Conservation (phyloP, 768 basidiomycete species). For the Rhodosporidiobolus sp. region DNA sequence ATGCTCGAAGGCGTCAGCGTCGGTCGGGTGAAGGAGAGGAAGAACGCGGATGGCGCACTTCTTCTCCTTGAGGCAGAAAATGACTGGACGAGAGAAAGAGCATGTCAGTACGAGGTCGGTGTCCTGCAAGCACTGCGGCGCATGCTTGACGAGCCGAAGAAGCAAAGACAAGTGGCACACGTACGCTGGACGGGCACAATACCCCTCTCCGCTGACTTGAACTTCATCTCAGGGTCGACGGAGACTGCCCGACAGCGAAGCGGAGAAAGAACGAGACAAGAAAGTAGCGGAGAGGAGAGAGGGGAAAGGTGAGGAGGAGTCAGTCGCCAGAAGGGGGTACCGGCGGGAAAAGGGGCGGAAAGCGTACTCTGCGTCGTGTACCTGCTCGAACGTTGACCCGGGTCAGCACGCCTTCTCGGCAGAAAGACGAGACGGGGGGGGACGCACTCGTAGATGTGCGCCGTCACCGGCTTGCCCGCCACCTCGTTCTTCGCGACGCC, state of each 20-base stretch:
- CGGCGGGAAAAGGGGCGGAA: neutral
- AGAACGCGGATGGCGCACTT: slow-evolving; percentile 7
- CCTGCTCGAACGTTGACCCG: neutral
- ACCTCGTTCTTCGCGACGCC: slow-evolving; percentile 69
- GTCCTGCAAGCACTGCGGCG: no score
- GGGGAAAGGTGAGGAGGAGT: no score
- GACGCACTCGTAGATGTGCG: slow-evolving; percentile 73
- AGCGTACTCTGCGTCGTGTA: slow-evolving; percentile 79
- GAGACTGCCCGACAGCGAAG: slow-evolving; percentile 57
- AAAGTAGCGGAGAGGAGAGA: neutral
- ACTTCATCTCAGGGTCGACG: slow-evolving; percentile 74
- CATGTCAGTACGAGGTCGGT: no score
- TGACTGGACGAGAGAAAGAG: slow-evolving; percentile 47
- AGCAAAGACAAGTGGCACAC: slow-evolving; percentile 40
- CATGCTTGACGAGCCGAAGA: neutral
- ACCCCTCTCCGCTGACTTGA: slow-evolving; percentile 73
- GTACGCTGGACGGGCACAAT: slow-evolving; percentile 75
- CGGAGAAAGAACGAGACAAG: neutral
- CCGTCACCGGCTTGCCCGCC: slow-evolving; percentile 72
- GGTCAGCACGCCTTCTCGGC: slow-evolving; percentile 36
- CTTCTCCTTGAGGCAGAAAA: slow-evolving; percentile 28
- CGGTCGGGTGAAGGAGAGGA: neutral
- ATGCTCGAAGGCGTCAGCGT: neutral
- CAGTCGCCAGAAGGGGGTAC: no score
- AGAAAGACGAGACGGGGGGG: neutral